These are phyloP conservation scores for Dalbergia oliveri DNA, from an alignment of 306 rosid genomes.

Conservation along the genomic window DNA sequence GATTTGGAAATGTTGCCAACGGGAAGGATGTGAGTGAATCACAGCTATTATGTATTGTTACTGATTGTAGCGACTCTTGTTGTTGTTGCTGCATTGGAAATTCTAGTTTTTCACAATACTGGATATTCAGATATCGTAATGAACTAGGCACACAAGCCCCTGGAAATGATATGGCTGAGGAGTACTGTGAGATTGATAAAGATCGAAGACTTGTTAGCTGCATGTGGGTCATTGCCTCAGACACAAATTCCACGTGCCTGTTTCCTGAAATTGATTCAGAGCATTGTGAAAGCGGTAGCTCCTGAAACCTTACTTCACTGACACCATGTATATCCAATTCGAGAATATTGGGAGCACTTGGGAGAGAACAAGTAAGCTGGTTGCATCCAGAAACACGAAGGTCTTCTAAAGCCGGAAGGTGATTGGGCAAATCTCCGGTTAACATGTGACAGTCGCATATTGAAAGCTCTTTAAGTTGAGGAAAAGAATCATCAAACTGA, in stretches of 20 bases:
- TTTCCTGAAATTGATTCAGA: neutral
- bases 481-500: neutral
- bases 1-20: slow-evolving; percentile 7
- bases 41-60: neutral
- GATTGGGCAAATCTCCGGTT: neutral
- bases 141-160: neutral
- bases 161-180: neutral
- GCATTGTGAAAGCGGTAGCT: neutral
- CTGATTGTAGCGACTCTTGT: no score
- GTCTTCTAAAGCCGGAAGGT: neutral
- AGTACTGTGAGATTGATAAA: neutral
- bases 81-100: neutral
- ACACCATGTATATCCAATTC: neutral
- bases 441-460: neutral
- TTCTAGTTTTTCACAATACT: neutral
- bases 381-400: neutral
- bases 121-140: neutral
- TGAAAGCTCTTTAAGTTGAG: neutral
- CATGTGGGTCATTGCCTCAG: neutral
- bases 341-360: neutral
- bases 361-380: neutral
- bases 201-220: neutral
- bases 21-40: slow-evolving; percentile 10
- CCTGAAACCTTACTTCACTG: neutral
- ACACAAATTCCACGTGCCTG: neutral